Evolutionary conservation across 2,329 filamentous ascomycete genomes (phyloP).

Genomic region (Colletotrichum tropicicola): DNA sequence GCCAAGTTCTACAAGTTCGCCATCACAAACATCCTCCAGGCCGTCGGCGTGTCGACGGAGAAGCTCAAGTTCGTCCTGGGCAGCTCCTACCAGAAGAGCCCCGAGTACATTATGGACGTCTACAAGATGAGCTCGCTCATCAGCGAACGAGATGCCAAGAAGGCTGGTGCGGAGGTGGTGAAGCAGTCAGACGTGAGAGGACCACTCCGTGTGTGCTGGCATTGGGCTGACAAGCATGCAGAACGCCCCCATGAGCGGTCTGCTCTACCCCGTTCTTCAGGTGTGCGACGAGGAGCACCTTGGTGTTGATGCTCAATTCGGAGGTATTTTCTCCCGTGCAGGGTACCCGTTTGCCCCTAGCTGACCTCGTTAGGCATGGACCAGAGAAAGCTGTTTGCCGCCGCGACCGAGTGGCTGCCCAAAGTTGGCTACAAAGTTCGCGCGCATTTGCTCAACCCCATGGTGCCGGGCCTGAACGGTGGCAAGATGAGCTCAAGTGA

Average conservation of each 20-base stretch:
- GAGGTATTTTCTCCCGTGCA: conserved; percentile 56
- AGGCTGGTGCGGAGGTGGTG: conserved; percentile 91
- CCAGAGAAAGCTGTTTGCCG: conserved; percentile 88
- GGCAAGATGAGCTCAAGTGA: conserved; percentile 89
- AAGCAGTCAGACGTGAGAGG: conserved; percentile 75
- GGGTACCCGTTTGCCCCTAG: no score
- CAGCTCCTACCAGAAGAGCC: conserved; percentile 79
- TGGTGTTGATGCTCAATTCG: conserved; percentile 87
- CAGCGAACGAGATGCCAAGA: conserved; percentile 84
- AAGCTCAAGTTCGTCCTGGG: conserved; percentile 87
- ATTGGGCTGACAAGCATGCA: conserved; percentile 1
- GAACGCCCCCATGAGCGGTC: conserved; percentile 71
- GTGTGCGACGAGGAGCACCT: conserved; percentile 91
- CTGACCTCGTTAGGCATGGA: conserved; percentile 60
- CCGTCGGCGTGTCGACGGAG: conserved; percentile 81
- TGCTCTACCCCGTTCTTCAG: conserved; percentile 89
- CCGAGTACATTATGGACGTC: conserved; percentile 86
- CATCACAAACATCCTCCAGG: conserved; percentile 78
- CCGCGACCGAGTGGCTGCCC: conserved; percentile 85
- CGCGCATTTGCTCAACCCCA: conserved; percentile 77
- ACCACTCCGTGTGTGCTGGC: neutral
- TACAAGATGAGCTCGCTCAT: conserved; percentile 78
- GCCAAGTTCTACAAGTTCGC: conserved; percentile 84
- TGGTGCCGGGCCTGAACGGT: conserved; percentile 87
- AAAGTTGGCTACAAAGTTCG: conserved; percentile 82